Evolutionary conservation across 176 grass and related monocot species (phyloP).

Genomic region (Avena insularis): DNA sequence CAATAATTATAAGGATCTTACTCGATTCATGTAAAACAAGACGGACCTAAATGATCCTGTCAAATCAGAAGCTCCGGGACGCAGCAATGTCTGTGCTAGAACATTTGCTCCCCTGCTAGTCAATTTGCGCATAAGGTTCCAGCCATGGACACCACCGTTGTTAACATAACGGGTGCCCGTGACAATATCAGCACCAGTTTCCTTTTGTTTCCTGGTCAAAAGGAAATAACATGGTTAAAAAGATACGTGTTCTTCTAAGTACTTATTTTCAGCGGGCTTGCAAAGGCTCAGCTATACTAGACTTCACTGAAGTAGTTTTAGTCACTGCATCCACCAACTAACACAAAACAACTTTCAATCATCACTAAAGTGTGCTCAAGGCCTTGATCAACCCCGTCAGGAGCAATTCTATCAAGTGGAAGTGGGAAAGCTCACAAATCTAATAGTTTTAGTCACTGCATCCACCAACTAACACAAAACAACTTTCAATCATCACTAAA

Average conservation of each 20-base stretch:
- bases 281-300: not conserved
- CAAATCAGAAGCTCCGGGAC: constrained; percentile 88
- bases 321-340: not conserved
- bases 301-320: constrained; percentile 9
- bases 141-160: constrained; percentile 94
- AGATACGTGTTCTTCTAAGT: not conserved
- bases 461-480: not conserved
- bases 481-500: not conserved
- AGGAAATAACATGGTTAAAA: constrained; percentile 32
- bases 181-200: constrained; percentile 87
- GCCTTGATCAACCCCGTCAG: not conserved
- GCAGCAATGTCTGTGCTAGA: constrained; percentile 95
- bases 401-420: not conserved
- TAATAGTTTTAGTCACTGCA: no score
- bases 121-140: constrained; percentile 95
- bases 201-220: constrained; percentile 75
- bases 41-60: constrained; percentile 89
- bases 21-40: not conserved
- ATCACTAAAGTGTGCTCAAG: not conserved
- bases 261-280: constrained; percentile 14
- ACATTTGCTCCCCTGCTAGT: constrained; percentile 99
- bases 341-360: not conserved
- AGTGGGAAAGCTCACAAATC: not conserved
- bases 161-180: constrained; percentile 91
- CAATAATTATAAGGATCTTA: not conserved